A percentile compares a stretch with the other conserved stretches of the same genome.
Evolutionary conservation across 257 asterid species (phyloP).

Genomic region (Cinchona pubescens): DNA sequence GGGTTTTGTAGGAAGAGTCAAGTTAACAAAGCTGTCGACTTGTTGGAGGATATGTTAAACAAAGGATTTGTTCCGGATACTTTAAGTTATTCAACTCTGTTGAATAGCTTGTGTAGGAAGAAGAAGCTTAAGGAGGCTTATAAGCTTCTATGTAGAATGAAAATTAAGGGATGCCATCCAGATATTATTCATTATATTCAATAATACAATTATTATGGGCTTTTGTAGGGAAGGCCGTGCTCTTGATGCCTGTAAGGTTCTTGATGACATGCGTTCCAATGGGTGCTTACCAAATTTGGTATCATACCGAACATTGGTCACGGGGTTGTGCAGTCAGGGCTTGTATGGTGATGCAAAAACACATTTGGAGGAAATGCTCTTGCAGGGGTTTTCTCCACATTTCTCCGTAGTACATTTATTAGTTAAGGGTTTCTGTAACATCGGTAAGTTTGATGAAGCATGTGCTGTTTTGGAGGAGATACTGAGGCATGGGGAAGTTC

Average conservation of each 20-base stretch:
- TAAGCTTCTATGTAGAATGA: conserved; percentile 92
- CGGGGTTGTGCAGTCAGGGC: conserved; percentile 78
- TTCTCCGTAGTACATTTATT: conserved; percentile 58
- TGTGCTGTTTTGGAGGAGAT: conserved; percentile 51
- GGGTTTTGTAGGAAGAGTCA: conserved; percentile 92
- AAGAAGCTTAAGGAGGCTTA: conserved; percentile 87
- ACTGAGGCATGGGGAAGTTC: conserved; percentile 48
- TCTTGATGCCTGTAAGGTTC: conserved; percentile 82
- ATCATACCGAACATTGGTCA: conserved; percentile 66
- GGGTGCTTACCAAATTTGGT: conserved; percentile 79
- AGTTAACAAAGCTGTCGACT: conserved; percentile 78
- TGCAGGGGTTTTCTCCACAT: conserved; percentile 60
- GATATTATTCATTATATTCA: conserved; percentile 85
- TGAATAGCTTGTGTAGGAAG: conserved; percentile 85
- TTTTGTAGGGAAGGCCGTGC: conserved; percentile 76
- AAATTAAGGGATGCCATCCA: conserved; percentile 81
- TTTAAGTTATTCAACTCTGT: conserved; percentile 66
- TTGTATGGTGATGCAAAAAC: conserved; percentile 67
- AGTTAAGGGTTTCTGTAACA: conserved; percentile 57
- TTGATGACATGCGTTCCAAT: conserved; percentile 67
- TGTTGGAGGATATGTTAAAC: conserved; percentile 90
- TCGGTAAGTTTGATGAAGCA: conserved; percentile 69
- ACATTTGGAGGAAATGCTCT: conserved; percentile 50
- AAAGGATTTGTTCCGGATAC: conserved; percentile 89
- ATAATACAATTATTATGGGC: conserved; percentile 75